These are phyloP conservation scores for Lentinula sp. DNA, from an alignment of 768 basidiomycete species.

Conservation along the genomic window DNA sequence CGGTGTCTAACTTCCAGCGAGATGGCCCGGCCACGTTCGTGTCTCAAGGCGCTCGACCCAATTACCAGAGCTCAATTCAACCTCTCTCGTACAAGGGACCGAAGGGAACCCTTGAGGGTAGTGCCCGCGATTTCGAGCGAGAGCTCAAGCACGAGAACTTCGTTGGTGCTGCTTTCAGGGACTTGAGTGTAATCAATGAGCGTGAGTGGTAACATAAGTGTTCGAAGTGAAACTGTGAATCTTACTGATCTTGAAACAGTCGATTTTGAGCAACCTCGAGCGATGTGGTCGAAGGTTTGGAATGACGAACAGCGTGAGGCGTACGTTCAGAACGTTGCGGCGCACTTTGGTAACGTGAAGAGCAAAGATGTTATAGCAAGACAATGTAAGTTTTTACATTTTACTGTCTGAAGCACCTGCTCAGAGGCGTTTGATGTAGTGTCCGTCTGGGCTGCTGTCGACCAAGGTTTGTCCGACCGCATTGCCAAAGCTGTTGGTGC, in stretches of 20 bases:
- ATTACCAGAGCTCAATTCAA: constrained; percentile 76
- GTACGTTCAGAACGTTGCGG: constrained; percentile 62
- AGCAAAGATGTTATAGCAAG: constrained; percentile 50
- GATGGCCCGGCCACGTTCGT: constrained; percentile 65
- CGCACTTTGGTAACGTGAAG: constrained; percentile 58
- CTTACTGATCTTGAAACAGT: constrained; percentile 30
- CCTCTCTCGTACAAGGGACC: constrained; percentile 60
- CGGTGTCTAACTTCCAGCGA: constrained; percentile 88
- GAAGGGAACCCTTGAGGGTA: constrained; percentile 38
- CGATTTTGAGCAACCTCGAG: constrained; percentile 82
- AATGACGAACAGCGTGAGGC: constrained; percentile 52
- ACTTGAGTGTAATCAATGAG: constrained; percentile 73
- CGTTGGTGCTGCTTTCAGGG: constrained; percentile 60
- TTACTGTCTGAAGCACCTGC: not conserved
- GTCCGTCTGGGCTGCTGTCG: constrained; percentile 74
- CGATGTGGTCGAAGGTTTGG: constrained; percentile 64
- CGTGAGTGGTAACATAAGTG: constrained; percentile 32
- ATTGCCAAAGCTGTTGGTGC: constrained; percentile 72
- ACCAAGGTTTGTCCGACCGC: constrained; percentile 67
- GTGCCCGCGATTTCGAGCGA: constrained; percentile 31
- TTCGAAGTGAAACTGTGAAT: not conserved
- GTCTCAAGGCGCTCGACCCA: constrained; percentile 81
- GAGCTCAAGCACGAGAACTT: constrained; percentile 66
- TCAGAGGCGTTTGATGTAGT: constrained; percentile 31
- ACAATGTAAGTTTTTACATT: constrained; percentile 49